These are phyloP conservation scores for Lepiota brunneoincarnata DNA, from an alignment of 768 basidiomycete genomes.

Conservation along the genomic window DNA sequence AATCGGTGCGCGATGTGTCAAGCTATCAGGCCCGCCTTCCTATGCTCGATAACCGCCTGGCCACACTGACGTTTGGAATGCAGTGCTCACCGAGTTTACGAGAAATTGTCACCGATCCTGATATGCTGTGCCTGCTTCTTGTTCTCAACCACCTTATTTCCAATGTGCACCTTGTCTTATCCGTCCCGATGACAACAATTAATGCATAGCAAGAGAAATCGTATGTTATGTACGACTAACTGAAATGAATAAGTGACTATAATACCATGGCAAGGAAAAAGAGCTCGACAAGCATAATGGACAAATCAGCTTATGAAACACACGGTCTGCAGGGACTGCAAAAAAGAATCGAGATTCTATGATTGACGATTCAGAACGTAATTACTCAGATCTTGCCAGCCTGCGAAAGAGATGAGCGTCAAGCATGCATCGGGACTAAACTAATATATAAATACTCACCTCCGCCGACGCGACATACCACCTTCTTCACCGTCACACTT, in stretches of 20 bases:
- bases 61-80: background rate
- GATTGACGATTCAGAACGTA: slow-evolving; percentile 78
- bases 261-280: slow-evolving; percentile 3
- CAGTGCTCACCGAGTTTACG: background rate
- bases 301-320: slow-evolving; percentile 1
- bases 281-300: slow-evolving; percentile 4
- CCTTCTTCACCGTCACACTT: slow-evolving; percentile 70
- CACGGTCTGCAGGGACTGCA: background rate
- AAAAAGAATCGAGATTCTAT: background rate
- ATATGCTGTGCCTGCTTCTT: slow-evolving; percentile 1
- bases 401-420: slow-evolving; percentile 28
- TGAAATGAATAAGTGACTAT: slow-evolving; percentile 6
- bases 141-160: background rate
- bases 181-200: background rate
- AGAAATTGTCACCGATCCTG: slow-evolving; percentile 7
- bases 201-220: slow-evolving; percentile 9
- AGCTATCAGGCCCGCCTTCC: background rate
- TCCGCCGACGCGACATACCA: slow-evolving; percentile 89
- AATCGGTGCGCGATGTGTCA: no score
- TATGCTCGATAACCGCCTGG: background rate
- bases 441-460: slow-evolving; percentile 42
- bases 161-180: background rate
- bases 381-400: slow-evolving; percentile 78
- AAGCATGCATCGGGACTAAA: no score
- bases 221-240: background rate